phyloP scores from a whole-genome alignment of 768 basidiomycete genomes.

The Hygrophoropsis aurantiaca region DNA sequence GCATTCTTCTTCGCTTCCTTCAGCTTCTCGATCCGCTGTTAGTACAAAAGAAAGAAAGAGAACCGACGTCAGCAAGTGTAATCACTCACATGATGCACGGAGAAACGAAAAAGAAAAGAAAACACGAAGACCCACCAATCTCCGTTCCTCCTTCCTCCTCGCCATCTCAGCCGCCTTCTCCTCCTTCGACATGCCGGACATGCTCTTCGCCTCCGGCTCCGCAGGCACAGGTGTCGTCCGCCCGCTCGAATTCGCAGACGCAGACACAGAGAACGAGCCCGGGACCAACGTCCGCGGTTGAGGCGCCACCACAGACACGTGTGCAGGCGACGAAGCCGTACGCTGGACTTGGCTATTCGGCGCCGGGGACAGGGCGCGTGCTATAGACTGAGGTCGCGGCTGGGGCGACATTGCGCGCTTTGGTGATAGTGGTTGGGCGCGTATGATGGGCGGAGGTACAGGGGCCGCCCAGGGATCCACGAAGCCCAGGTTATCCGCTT shows the following conservation, averaged over 20 bases:
- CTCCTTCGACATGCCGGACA: slow-evolving; percentile 72
- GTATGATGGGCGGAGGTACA: neutral
- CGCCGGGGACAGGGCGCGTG: slow-evolving; percentile 22
- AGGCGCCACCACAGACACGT: neutral
- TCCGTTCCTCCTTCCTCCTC: slow-evolving; percentile 87
- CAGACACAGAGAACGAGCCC: slow-evolving; percentile 15
- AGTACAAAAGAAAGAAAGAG: neutral
- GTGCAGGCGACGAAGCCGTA: neutral
- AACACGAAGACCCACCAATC: slow-evolving; percentile 55
- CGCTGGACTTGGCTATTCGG: slow-evolving; percentile 4
- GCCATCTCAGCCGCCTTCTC: slow-evolving; percentile 95
- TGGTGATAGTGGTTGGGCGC: neutral
- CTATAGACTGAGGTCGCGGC: slow-evolving; percentile 8
- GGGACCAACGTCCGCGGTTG: slow-evolving; percentile 10
- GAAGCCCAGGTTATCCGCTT: slow-evolving; percentile 4
- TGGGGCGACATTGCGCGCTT: slow-evolving; percentile 4
- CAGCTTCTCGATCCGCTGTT: slow-evolving; percentile 71
- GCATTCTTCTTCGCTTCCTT: slow-evolving; percentile 78
- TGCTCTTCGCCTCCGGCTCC: slow-evolving; percentile 22
- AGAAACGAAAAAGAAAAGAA: neutral
- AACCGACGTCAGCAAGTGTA: neutral
- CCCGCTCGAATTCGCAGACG: slow-evolving; percentile 16
- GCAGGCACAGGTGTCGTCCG: slow-evolving; percentile 27
- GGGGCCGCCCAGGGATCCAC: slow-evolving; percentile 12
- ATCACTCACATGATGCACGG: neutral